phyloP scores from a whole-genome alignment of 768 basidiomycete genomes.

The Paxillus ammoniavirescens region DNA sequence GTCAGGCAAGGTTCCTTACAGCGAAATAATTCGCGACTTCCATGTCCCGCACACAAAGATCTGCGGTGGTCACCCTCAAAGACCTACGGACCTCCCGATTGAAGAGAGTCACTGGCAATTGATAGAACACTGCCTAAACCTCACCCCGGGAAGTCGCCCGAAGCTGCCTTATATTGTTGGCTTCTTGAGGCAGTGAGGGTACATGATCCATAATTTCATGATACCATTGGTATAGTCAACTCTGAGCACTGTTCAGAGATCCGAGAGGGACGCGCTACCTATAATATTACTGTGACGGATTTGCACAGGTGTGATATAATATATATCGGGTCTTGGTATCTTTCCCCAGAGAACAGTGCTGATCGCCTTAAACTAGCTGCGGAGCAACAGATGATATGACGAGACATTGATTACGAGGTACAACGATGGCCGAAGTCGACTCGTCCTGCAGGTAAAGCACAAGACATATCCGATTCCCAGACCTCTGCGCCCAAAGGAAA shows the following conservation, averaged over 20 bases:
- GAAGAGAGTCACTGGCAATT: conserved; percentile 2
- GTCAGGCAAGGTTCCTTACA: conserved; percentile 7
- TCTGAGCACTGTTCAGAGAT: background rate
- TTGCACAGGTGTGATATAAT: too few relatives aligned
- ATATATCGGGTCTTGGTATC: too few relatives aligned
- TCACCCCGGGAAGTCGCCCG: background rate
- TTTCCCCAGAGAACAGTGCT: too few relatives aligned
- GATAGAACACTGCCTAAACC: conserved; percentile 5
- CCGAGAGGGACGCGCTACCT: too few relatives aligned
- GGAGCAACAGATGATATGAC: too few relatives aligned
- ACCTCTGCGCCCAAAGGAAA: too few relatives aligned
- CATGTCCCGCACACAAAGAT: background rate
- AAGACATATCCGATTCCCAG: too few relatives aligned
- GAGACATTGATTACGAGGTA: too few relatives aligned
- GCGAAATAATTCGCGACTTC: background rate
- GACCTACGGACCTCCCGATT: background rate
- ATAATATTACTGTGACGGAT: too few relatives aligned
- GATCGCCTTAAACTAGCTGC: too few relatives aligned
- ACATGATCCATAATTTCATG: background rate
- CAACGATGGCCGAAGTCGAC: too few relatives aligned
- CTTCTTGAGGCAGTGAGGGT: background rate
- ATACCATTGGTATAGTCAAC: background rate
- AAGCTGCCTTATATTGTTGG: background rate
- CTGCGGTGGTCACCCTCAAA: background rate
- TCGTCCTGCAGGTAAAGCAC: too few relatives aligned